Evolutionary conservation across 345 rosid species (phyloP).

Genomic region (Laguncularia racemosa): DNA sequence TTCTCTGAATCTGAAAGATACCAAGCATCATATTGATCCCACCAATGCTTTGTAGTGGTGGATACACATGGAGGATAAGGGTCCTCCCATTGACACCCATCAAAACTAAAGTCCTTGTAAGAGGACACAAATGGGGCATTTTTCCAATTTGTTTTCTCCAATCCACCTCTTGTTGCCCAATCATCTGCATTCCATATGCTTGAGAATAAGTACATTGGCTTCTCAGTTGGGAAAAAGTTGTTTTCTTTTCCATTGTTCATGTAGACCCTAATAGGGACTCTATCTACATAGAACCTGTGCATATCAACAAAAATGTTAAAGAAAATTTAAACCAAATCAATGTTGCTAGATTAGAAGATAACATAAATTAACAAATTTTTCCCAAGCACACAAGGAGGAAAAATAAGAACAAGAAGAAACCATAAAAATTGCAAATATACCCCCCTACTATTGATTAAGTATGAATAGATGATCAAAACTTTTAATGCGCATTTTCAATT

Average conservation of each 20-base stretch:
- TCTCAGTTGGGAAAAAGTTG: conserved; percentile 84
- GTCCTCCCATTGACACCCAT: conserved; percentile 89
- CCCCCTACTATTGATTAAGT: too few species aligned
- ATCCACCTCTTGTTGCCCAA: conserved; percentile 95
- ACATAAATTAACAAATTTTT: too few species aligned
- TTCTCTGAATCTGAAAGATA: conserved; percentile 70
- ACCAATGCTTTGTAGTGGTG: conserved; percentile 82
- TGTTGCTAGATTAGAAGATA: too few species aligned
- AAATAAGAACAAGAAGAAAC: too few species aligned
- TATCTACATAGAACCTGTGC: conserved; percentile 71
- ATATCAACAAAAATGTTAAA: background rate
- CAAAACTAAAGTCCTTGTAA: conserved; percentile 77
- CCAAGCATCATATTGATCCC: conserved; percentile 94
- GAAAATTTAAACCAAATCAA: background rate
- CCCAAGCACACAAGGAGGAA: too few species aligned
- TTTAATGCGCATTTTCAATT: too few species aligned
- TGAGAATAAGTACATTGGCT: conserved; percentile 94
- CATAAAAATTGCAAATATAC: too few species aligned
- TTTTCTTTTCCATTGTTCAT: conserved; percentile 81
- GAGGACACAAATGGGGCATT: conserved; percentile 84
- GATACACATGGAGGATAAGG: conserved; percentile 87
- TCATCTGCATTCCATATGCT: conserved; percentile 98
- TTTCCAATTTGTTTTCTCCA: conserved; percentile 92
- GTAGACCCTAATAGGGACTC: conserved; percentile 67
- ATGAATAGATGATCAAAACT: too few species aligned